These are phyloP conservation scores for Phialemonium atrogriseum DNA, from an alignment of 2,329 filamentous ascomycete species.

Conservation along the genomic window DNA sequence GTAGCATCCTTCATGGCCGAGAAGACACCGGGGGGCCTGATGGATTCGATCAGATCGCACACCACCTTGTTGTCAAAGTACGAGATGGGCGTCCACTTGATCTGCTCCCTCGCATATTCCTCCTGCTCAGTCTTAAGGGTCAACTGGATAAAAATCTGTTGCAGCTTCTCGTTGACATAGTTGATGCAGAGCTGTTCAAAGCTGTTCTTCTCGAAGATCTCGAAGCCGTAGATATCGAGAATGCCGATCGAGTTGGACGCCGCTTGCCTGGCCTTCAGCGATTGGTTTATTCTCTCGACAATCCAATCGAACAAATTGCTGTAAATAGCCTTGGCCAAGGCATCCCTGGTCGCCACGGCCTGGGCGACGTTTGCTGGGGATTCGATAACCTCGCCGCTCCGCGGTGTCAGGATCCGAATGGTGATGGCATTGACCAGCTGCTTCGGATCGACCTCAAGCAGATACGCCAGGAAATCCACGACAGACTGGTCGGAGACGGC, in stretches of 20 bases:
- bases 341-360: slow-evolving; percentile 79
- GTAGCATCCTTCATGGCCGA: slow-evolving; percentile 96
- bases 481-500: slow-evolving; percentile 82
- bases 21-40: slow-evolving; percentile 83
- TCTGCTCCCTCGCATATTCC: slow-evolving; percentile 91
- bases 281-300: slow-evolving; percentile 82
- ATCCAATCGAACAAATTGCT: slow-evolving; percentile 99
- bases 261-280: slow-evolving; percentile 67
- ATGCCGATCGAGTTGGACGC: slow-evolving; percentile 87
- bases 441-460: slow-evolving; percentile 77
- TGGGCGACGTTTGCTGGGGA: slow-evolving; percentile 81
- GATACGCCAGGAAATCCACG: slow-evolving; percentile 87
- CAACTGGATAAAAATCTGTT: slow-evolving; percentile 98
- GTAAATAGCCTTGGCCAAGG: slow-evolving; percentile 91
- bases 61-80: slow-evolving; percentile 99
- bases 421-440: slow-evolving; percentile 83
- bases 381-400: slow-evolving; percentile 58
- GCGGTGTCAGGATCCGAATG: slow-evolving; percentile 69
- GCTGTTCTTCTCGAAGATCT: slow-evolving; percentile 98
- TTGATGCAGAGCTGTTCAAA: slow-evolving; percentile 99
- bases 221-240: slow-evolving; percentile 97
- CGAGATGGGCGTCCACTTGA: slow-evolving; percentile 97
- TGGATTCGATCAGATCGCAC: slow-evolving; percentile 91
- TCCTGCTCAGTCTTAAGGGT: slow-evolving; percentile 96
- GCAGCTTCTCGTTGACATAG: slow-evolving; percentile 98